Conservation (phyloP, 2,329 filamentous ascomycete genomes). For the Cercospora sesami region DNA sequence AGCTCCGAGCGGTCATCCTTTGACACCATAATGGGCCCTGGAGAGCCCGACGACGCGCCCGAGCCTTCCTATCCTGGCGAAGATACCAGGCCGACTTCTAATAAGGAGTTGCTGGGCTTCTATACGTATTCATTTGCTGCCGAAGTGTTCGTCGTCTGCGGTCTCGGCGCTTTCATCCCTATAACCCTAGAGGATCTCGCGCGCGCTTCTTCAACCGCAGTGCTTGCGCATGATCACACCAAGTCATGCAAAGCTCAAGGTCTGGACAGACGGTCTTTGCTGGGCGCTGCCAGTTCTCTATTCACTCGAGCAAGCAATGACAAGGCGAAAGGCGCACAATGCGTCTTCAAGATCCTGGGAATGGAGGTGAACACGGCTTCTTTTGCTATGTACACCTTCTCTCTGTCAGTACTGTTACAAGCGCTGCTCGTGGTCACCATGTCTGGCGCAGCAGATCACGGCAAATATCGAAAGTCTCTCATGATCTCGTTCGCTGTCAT, state of each 20-base stretch:
- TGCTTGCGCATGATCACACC: slow-evolving; percentile 73
- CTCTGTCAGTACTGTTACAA: slow-evolving; percentile 84
- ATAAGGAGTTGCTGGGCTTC: slow-evolving; percentile 87
- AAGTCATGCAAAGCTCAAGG: slow-evolving; percentile 61
- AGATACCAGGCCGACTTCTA: slow-evolving; percentile 83
- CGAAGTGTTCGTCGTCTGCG: slow-evolving; percentile 94
- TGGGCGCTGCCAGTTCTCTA: neutral
- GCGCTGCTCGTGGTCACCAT: slow-evolving; percentile 92
- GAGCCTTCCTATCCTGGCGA: slow-evolving; percentile 70
- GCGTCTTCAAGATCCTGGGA: slow-evolving; percentile 78
- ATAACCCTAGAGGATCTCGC: slow-evolving; percentile 93
- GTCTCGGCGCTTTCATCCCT: slow-evolving; percentile 85
- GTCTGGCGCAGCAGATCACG: slow-evolving; percentile 93
- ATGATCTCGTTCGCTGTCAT: slow-evolving; percentile 80
- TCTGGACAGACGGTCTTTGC: slow-evolving; percentile 11
- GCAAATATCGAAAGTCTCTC: slow-evolving; percentile 80
- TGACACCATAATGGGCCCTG: slow-evolving; percentile 24
- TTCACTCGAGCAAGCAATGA: slow-evolving; percentile 1
- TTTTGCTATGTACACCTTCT: slow-evolving; percentile 99
- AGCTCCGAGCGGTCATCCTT: slow-evolving; percentile 13
- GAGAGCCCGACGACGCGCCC: slow-evolving; percentile 15
- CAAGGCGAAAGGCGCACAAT: slow-evolving; percentile 59
- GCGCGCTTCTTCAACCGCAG: slow-evolving; percentile 72
- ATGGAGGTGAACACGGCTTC: slow-evolving; percentile 90
- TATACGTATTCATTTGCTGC: slow-evolving; percentile 96